A percentile compares a stretch with the other conserved stretches of the same genome.
phyloP scores from a whole-genome alignment of 176 grass and related monocot genomes.

The Oryza brachyantha region DNA sequence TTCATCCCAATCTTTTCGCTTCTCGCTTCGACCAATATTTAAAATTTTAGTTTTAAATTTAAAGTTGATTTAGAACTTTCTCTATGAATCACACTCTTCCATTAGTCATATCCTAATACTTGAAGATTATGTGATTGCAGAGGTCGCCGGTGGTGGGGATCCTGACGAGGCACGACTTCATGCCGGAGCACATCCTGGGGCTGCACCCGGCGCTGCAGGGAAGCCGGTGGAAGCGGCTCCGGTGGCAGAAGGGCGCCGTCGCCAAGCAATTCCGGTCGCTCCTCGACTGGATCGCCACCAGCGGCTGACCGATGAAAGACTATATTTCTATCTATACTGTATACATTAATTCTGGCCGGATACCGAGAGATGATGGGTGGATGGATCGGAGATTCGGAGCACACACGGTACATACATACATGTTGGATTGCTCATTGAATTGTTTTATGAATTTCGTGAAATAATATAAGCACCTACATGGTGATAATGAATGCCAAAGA shows the following conservation, averaged over 20 bases:
- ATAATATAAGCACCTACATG: neutral
- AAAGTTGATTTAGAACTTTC: no score
- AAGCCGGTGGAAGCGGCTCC: constrained; percentile 74
- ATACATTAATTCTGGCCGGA: neutral
- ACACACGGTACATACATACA: neutral
- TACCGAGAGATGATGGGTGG: neutral
- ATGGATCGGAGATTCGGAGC: no score
- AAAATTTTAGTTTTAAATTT: no score
- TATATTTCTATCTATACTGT: neutral
- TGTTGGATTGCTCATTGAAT: neutral
- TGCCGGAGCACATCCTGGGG: constrained; percentile 88
- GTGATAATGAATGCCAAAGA: neutral
- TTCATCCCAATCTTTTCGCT: no score
- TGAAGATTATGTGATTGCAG: constrained; percentile 27
- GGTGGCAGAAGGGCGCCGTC: constrained; percentile 51
- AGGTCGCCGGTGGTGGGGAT: constrained; percentile 80
- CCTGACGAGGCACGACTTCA: constrained; percentile 93
- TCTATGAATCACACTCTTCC: no score
- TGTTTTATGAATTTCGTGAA: constrained; percentile 12
- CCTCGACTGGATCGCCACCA: constrained; percentile 41
- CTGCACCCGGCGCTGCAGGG: constrained; percentile 50
- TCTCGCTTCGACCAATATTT: no score
- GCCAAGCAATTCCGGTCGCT: constrained; percentile 52
- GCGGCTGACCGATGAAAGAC: constrained; percentile 17
- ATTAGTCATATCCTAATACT: no score